phyloP scores from a whole-genome alignment of 257 asterid genomes.

The Solanum chmielewskii region DNA sequence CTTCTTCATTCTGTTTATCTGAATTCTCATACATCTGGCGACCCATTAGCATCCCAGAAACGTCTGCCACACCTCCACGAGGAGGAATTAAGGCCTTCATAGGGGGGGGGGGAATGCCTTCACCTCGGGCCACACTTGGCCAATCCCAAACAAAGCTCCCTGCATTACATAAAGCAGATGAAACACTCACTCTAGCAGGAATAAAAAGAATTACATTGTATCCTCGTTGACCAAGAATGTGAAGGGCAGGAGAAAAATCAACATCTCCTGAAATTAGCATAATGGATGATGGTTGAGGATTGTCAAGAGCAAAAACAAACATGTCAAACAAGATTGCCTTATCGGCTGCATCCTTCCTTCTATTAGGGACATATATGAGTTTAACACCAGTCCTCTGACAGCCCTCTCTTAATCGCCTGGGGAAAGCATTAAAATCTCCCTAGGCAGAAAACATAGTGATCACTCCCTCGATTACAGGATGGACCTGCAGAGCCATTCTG shows the following conservation, averaged over 20 bases:
- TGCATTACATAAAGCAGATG: background rate
- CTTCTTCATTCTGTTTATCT: slow-evolving; percentile 52
- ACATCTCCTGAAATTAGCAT: background rate
- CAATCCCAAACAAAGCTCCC: background rate
- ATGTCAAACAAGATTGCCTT: background rate
- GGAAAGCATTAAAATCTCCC: slow-evolving; percentile 50
- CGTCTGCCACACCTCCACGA: slow-evolving; percentile 22
- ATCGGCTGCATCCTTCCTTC: background rate
- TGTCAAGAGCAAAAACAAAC: background rate
- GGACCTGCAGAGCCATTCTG: slow-evolving; percentile 65
- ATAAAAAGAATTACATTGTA: background rate
- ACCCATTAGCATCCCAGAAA: slow-evolving; percentile 22
- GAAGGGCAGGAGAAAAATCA: background rate
- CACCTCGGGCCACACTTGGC: background rate
- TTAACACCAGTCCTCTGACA: background rate
- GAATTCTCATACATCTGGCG: slow-evolving; percentile 22
- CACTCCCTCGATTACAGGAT: slow-evolving; percentile 66
- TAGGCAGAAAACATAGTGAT: slow-evolving; percentile 74
- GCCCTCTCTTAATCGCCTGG: background rate
- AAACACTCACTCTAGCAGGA: background rate
- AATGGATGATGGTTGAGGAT: background rate
- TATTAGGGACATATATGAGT: background rate
- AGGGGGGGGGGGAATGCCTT: background rate
- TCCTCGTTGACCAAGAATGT: background rate
- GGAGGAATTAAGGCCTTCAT: slow-evolving; percentile 24